These are phyloP conservation scores for Peronosclerospora sorghi DNA, from an alignment of 352 stramenopile genomes.

Conservation along the genomic window DNA sequence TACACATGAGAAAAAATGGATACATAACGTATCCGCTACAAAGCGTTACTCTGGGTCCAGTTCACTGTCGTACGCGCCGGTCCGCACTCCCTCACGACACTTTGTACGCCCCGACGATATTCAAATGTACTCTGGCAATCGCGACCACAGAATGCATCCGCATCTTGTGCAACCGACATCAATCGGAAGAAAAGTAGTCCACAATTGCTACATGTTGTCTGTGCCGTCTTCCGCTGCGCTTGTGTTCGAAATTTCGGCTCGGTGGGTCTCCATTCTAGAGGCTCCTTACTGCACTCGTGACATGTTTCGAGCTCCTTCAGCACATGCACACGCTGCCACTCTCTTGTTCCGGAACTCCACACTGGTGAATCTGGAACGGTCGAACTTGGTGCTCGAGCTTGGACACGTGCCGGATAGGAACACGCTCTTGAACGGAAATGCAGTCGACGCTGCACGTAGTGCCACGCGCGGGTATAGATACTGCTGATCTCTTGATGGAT, in stretches of 20 bases:
- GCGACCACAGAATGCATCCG: constrained; percentile 36
- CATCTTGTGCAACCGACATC: constrained; percentile 13
- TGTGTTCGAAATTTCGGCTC: constrained; percentile 6
- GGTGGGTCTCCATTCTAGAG: constrained; percentile 5
- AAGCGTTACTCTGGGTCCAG: constrained; percentile 15
- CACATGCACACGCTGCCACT: constrained; percentile 32
- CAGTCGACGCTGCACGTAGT: constrained; percentile 27
- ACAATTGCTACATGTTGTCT: constrained; percentile 45
- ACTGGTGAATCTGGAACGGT: background rate
- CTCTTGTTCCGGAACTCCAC: background rate
- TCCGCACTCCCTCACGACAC: constrained; percentile 22
- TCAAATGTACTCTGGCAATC: constrained; percentile 56
- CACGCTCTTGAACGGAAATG: constrained; percentile 21
- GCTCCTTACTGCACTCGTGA: constrained; percentile 16
- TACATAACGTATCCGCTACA: constrained; percentile 7
- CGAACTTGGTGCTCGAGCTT: constrained; percentile 1
- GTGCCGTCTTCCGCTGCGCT: constrained; percentile 16
- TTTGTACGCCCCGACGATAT: constrained; percentile 35
- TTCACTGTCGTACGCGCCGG: constrained; percentile 5
- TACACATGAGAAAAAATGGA: background rate
- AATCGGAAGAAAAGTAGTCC: constrained; percentile 31
- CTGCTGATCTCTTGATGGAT: constrained; percentile 8
- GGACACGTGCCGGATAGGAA: constrained; percentile 20
- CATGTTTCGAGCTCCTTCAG: constrained; percentile 30
- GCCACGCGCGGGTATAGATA: constrained; percentile 29